phyloP scores from a whole-genome alignment of 148 eudicot genomes.

The Nyssa sinensis region DNA sequence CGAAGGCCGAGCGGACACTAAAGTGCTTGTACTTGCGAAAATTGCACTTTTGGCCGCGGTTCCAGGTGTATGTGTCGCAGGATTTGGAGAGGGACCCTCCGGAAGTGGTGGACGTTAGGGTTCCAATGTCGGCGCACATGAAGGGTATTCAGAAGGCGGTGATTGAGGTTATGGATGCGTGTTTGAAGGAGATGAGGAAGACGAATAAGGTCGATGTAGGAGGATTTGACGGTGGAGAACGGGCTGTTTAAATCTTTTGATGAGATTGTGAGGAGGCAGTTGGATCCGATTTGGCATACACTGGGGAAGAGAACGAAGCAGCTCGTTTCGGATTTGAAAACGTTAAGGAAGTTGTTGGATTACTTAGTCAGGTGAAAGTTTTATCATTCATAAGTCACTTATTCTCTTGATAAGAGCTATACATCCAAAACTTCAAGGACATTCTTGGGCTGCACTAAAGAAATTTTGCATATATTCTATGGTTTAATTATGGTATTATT shows the following conservation, averaged over 20 bases:
- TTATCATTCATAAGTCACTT: not conserved
- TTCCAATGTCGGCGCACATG: constrained; percentile 79
- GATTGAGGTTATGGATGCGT: constrained; percentile 94
- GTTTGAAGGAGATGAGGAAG: constrained; percentile 98
- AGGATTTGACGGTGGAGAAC: constrained; percentile 94
- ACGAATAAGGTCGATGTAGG: constrained; percentile 98
- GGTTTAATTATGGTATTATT: not conserved
- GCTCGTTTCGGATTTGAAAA: constrained; percentile 96
- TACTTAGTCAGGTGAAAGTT: constrained; percentile 78
- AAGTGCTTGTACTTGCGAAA: constrained; percentile 72
- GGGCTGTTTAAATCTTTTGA: constrained; percentile 97
- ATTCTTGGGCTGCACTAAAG: not conserved
- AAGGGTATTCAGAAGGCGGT: constrained; percentile 89
- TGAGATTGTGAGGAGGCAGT: constrained; percentile 89
- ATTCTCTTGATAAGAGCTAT: not conserved
- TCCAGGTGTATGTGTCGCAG: constrained; percentile 81
- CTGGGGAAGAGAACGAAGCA: constrained; percentile 96
- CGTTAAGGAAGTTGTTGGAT: constrained; percentile 89
- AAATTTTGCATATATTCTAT: not conserved
- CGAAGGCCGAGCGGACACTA: constrained; percentile 75
- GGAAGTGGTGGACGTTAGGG: constrained; percentile 85
- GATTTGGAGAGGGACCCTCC: constrained; percentile 87
- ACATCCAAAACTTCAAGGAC: too few relatives aligned
- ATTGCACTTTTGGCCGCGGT: constrained; percentile 83
- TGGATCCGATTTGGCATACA: constrained; percentile 98